Base-by-base conservation (phyloP, 2,329 filamentous ascomycete species). In the Cephalotrichum gorgonifer region DNA sequence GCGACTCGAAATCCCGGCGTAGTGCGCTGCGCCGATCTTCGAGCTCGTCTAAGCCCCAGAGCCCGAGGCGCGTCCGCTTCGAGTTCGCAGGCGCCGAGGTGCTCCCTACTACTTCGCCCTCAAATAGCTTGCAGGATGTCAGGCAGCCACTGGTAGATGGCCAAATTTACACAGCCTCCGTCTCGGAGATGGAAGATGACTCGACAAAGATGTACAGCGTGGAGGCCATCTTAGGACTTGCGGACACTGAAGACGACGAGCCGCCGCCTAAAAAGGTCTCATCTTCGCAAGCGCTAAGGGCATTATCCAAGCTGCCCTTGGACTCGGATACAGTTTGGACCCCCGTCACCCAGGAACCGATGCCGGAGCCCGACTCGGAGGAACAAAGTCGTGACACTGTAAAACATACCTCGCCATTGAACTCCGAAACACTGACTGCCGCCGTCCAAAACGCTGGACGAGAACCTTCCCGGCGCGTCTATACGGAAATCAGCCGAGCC, bases 61-160 rank as follows among this genome's bases (percentile, higher is more conserved):
- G 77, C 56, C 77, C 76, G n/a, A 72, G 79, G 27, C 71, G 77
- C 51, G 80, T 83, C 50, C 78, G 80, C 44, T 83, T 83, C 54
- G 73, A 80, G 33, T 73, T 83, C 43, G 72, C 73, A 58, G 79
- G 78, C 48, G 66, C 72, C 54, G 78, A 83, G 57, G 76, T 84
- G 31, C 64, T 81, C 50, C 77, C 79, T 20, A 81, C 78, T 43
- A 66, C 72, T 25, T 80, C 78, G 22, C 79, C 78, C 43, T 49
- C 47, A 15, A 39, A 20, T 14, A 49, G 42, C 25, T 28, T 38
- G 6, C 46, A 42, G 46, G 46, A 48, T 20, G 23, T 48, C 20
- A 43, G 46, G 38, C 45, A 47, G 27, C 45, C 23, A 9, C 33
- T 23, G 9, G 15, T 33, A 11, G 45, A 38, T 33, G 33, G 3